phyloP scores from a whole-genome alignment of 1,284 basidiomycete species.

The Leccinum solheimii region DNA sequence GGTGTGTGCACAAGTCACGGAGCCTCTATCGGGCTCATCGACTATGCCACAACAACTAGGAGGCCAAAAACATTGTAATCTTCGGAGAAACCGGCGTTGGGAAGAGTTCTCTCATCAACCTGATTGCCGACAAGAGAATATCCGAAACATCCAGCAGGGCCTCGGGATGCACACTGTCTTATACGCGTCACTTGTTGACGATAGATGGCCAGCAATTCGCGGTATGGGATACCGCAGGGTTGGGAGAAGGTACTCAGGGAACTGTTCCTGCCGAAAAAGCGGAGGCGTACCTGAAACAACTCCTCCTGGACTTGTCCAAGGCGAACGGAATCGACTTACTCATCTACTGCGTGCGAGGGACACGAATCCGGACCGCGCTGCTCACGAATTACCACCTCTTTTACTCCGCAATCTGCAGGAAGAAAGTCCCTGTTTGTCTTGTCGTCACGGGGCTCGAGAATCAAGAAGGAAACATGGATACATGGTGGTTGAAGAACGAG shows the following conservation, averaged over 20 bases:
- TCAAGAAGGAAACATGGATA: slow-evolving; percentile 25
- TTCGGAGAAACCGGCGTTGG: slow-evolving; percentile 35
- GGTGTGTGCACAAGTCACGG: slow-evolving; percentile 12
- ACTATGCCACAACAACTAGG: slow-evolving; percentile 1
- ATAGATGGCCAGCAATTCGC: slow-evolving; percentile 16
- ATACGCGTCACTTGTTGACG: slow-evolving; percentile 15
- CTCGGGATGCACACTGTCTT: slow-evolving; percentile 26
- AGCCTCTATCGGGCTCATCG: not conserved
- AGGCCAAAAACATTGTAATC: slow-evolving; percentile 27
- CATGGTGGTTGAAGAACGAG: slow-evolving; percentile 28
- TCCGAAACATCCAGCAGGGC: slow-evolving; percentile 27
- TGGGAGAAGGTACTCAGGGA: slow-evolving; percentile 29
- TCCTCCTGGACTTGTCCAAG: slow-evolving; percentile 21
- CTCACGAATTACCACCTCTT: slow-evolving; percentile 31
- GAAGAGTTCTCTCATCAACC: slow-evolving; percentile 33
- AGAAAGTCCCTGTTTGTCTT: slow-evolving; percentile 32
- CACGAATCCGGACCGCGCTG: slow-evolving; percentile 25
- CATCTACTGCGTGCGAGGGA: slow-evolving; percentile 31
- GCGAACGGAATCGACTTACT: slow-evolving; percentile 23
- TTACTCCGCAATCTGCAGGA: slow-evolving; percentile 31
- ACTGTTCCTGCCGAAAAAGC: slow-evolving; percentile 26
- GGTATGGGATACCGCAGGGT: slow-evolving; percentile 33
- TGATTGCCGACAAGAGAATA: slow-evolving; percentile 23
- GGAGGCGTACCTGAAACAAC: slow-evolving; percentile 22
- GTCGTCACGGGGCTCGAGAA: slow-evolving; percentile 36